Percentiles rank a stretch among this genome's conserved stretches.
These are phyloP conservation scores for Mangifera indica DNA, from an alignment of 345 rosid genomes.

Conservation along the genomic window DNA sequence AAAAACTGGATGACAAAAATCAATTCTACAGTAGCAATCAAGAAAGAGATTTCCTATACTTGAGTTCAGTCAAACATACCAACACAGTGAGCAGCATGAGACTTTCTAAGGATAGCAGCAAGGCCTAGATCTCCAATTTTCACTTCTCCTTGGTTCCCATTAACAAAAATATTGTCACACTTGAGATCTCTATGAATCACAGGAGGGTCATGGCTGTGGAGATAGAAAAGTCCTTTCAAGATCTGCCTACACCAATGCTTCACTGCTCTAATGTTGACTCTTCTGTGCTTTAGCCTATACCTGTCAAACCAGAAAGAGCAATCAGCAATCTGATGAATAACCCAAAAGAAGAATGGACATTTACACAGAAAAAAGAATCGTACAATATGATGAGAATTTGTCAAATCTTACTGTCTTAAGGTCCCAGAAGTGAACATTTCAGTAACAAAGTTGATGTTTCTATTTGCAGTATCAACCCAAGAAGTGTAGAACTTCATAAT, in stretches of 20 bases:
- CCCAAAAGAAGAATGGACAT: slow-evolving; percentile 16
- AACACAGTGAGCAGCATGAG: slow-evolving; percentile 92
- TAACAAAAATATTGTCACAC: slow-evolving; percentile 90
- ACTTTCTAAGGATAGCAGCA: slow-evolving; percentile 79
- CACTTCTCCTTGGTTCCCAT: slow-evolving; percentile 96
- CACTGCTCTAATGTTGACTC: slow-evolving; percentile 84
- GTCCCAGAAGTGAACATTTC: slow-evolving; percentile 98
- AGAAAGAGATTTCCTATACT: not conserved
- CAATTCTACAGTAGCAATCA: too few relatives aligned
- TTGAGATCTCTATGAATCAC: slow-evolving; percentile 96
- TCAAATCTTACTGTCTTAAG: slow-evolving; percentile 68
- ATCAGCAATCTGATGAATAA: slow-evolving; percentile 16
- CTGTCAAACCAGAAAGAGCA: slow-evolving; percentile 28
- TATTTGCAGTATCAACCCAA: slow-evolving; percentile 79
- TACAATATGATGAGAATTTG: not conserved
- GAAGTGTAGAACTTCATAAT: slow-evolving; percentile 92
- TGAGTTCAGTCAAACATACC: slow-evolving; percentile 47
- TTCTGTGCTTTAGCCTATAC: slow-evolving; percentile 79
- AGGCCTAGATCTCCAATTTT: slow-evolving; percentile 98
- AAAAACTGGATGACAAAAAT: too few relatives aligned
- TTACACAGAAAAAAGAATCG: not conserved
- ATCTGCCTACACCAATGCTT: slow-evolving; percentile 97
- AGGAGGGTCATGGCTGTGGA: slow-evolving; percentile 85
- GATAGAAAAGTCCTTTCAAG: slow-evolving; percentile 76
- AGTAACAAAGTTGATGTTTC: slow-evolving; percentile 89